Base-by-base conservation (phyloP, 2,329 filamentous ascomycete genomes). In the Calonectria honghensis region DNA sequence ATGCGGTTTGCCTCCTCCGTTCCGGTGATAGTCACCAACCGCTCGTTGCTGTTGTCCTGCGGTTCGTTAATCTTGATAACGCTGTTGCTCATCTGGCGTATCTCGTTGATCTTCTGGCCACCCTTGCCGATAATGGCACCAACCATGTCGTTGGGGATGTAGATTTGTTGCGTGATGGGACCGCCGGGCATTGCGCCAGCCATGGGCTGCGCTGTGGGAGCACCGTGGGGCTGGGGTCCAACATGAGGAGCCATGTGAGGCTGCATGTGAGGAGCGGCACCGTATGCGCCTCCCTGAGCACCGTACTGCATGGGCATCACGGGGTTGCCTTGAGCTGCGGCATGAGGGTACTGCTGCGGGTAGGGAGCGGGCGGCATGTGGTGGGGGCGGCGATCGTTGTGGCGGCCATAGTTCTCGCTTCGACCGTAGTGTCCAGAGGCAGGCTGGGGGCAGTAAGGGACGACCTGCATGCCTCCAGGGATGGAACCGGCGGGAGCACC, bases 51-150 rank as follows among this genome's bases (percentile, higher is more conserved):
- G 87, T 98, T 98, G 86, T 98, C 97, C 85, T 98, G 97, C 1
- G 97, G 97, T 85, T 99, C 97, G 84, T 99, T 98, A 90, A 99
- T 99, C 90, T 99, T 99, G 86, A 99, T 98, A 61, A 99, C 96
- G 87, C 96, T 98, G 80, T 96, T 97, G 85, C 95, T 97, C 81
- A 99, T 93, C 85, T 98, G 96, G 80, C 97, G 93, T 79, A 99
- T 99, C 87, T 99, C 97, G 84, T 99, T 99, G 90, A 99, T 99
- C 91, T 99, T 99, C 71, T 96, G 95, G 78, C 97, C 97, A 76
- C 97, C 97, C 88, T 99, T 99, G 82, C 97, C 97, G 81, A 99
- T 99, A 82, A 99, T 99, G 71, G 97, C 97, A 77, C 97, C 97
- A 69, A 99, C 97, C 97, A 99, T 98, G 83, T 99, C 97, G 84